Conservation (phyloP, 1,139 yeast genomes). For the Hyphopichia burtonii region DNA sequence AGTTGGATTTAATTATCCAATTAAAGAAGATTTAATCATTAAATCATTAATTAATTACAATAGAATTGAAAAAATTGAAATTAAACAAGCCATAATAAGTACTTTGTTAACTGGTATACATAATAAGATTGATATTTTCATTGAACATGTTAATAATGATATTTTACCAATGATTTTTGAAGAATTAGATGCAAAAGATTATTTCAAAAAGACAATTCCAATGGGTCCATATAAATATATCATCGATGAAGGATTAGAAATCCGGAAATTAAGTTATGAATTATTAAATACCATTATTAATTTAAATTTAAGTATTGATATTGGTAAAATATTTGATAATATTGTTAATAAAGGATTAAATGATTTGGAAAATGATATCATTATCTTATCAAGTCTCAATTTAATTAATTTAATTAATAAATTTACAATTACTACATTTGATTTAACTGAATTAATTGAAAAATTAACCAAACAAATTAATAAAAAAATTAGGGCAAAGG, state of each 20-base stretch:
- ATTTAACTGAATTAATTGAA: slow-evolving; percentile 19
- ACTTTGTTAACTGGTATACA: slow-evolving; percentile 63
- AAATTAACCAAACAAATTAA: slow-evolving; percentile 27
- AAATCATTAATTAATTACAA: background rate
- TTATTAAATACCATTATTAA: slow-evolving; percentile 55
- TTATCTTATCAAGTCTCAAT: slow-evolving; percentile 35
- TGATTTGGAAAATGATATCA: slow-evolving; percentile 41
- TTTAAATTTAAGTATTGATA: slow-evolving; percentile 9
- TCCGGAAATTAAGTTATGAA: slow-evolving; percentile 74
- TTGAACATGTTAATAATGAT: slow-evolving; percentile 65
- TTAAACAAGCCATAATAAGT: slow-evolving; percentile 58
- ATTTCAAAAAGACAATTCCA: slow-evolving; percentile 63
- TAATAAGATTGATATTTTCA: slow-evolving; percentile 56
- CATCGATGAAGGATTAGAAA: slow-evolving; percentile 75
- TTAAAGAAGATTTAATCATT: slow-evolving; percentile 8
- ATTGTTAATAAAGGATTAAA: slow-evolving; percentile 33
- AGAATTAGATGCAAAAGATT: slow-evolving; percentile 56
- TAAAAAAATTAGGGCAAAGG: slow-evolving; percentile 40
- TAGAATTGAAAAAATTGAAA: slow-evolving; percentile 30
- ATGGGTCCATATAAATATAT: slow-evolving; percentile 90
- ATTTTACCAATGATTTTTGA: slow-evolving; percentile 58
- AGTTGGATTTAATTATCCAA: slow-evolving; percentile 1
- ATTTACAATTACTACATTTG: slow-evolving; percentile 16
- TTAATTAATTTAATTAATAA: slow-evolving; percentile 27
- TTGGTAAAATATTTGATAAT: slow-evolving; percentile 20